phyloP scores from a whole-genome alignment of 2,329 filamentous ascomycete genomes.

The Botryotinia narcissicola region DNA sequence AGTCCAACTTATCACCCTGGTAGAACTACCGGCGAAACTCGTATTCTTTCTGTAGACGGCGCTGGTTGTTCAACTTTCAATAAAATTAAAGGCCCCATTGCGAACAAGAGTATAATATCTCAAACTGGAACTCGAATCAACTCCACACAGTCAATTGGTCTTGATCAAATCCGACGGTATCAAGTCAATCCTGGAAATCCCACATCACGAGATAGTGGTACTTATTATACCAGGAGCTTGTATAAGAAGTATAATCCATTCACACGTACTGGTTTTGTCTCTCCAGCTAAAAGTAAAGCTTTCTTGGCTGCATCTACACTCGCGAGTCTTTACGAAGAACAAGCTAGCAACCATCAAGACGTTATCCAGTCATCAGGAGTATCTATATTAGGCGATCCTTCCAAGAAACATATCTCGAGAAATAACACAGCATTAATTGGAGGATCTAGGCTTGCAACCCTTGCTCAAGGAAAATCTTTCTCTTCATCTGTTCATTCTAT shows the following conservation, averaged over 20 bases:
- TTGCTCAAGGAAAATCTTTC: conserved; percentile 16
- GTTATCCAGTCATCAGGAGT: background rate
- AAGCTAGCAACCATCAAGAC: background rate
- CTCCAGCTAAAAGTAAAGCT: conserved; percentile 8
- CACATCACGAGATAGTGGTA: conserved; percentile 11
- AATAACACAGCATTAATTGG: conserved; percentile 14
- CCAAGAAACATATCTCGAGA: background rate
- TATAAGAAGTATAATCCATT: conserved; percentile 19
- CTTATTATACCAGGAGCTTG: conserved; percentile 30
- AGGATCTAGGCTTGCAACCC: conserved; percentile 1
- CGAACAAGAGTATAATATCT: conserved; percentile 8
- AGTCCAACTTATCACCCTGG: background rate
- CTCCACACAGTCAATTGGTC: conserved; percentile 1
- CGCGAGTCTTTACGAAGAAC: conserved; percentile 19
- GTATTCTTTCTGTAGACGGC: conserved; percentile 26
- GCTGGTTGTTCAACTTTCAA: conserved; percentile 24
- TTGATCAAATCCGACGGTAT: conserved; percentile 25
- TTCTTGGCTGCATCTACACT: conserved; percentile 20
- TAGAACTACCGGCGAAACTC: background rate
- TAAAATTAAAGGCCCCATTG: conserved; percentile 11
- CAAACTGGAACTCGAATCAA: background rate
- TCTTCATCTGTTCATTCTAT: conserved; percentile 26
- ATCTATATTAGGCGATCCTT: background rate
- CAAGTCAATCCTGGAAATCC: conserved; percentile 18
- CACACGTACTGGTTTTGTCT: background rate